Evolutionary conservation across 768 basidiomycete genomes (phyloP).

Genomic region (Trametes maxima): DNA sequence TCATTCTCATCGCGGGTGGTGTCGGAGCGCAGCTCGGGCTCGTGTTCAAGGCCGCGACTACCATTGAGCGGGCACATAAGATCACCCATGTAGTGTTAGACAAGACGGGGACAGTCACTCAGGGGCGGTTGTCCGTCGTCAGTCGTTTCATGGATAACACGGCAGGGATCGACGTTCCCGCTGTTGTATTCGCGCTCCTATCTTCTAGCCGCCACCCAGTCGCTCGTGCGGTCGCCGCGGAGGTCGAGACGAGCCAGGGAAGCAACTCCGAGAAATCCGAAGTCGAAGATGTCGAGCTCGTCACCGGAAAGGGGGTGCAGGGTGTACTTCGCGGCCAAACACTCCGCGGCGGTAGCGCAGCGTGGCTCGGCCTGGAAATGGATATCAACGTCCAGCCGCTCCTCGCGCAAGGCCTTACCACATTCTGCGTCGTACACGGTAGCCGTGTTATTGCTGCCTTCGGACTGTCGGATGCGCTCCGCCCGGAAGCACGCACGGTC

Average conservation of each 20-base stretch:
- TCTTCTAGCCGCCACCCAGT: constrained; percentile 40
- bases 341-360: constrained; percentile 41
- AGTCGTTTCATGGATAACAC: constrained; percentile 29
- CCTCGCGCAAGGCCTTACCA: constrained; percentile 44
- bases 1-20: constrained; percentile 37
- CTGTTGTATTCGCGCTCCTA: constrained; percentile 34
- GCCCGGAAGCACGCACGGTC: constrained; percentile 44
- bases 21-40: constrained; percentile 36
- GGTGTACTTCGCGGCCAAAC: constrained; percentile 35
- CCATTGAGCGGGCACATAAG: constrained; percentile 46
- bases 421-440: constrained; percentile 43
- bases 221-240: constrained; percentile 36
- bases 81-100: constrained; percentile 53
- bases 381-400: constrained; percentile 36
- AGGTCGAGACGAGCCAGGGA: constrained; percentile 25
- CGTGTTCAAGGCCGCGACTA: constrained; percentile 38
- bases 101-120: constrained; percentile 62
- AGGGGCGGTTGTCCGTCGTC: constrained; percentile 44
- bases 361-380: constrained; percentile 35
- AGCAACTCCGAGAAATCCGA: not conserved
- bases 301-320: constrained; percentile 42
- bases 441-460: constrained; percentile 37
- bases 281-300: constrained; percentile 29
- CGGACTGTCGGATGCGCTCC: constrained; percentile 47
- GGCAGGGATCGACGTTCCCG: constrained; percentile 6